Percentiles rank a stretch among this genome's conserved stretches.
These are phyloP conservation scores for Yarrowia osloensis DNA, from an alignment of 805 yeast genomes.

Conservation along the genomic window DNA sequence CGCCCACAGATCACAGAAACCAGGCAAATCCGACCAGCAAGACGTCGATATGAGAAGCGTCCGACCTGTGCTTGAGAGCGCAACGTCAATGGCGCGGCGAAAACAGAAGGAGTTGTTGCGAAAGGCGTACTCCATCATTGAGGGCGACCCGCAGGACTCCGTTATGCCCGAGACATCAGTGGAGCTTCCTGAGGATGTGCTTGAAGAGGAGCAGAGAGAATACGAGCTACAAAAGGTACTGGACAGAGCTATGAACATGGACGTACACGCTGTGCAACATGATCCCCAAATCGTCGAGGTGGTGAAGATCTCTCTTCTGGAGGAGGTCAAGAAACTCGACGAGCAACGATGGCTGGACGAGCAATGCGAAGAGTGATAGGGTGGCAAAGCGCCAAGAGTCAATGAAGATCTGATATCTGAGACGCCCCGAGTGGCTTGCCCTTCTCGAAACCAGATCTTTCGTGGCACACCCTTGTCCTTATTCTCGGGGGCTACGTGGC, in stretches of 20 bases:
- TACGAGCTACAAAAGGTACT: slow-evolving; percentile 23
- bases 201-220: slow-evolving; percentile 24
- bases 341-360: slow-evolving; percentile 20
- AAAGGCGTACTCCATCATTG: slow-evolving; percentile 18
- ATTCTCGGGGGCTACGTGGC: background rate
- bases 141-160: slow-evolving; percentile 16
- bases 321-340: slow-evolving; percentile 19
- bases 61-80: slow-evolving; percentile 14
- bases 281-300: slow-evolving; percentile 14
- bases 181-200: slow-evolving; percentile 21
- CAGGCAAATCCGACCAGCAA: background rate
- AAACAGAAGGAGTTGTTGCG: slow-evolving; percentile 20
- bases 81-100: slow-evolving; percentile 10
- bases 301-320: slow-evolving; percentile 6
- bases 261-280: slow-evolving; percentile 10
- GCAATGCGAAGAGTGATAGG: slow-evolving; percentile 4
- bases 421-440: background rate
- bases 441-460: background rate
- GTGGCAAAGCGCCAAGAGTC: background rate
- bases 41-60: slow-evolving; percentile 10
- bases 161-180: slow-evolving; percentile 19
- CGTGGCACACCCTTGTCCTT: background rate
- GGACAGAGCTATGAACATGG: slow-evolving; percentile 16
- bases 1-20: slow-evolving; percentile 4
- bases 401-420: background rate